Percentiles rank a stretch among this genome's conserved stretches.
Evolutionary conservation across 2,329 filamentous ascomycete genomes (phyloP).

Genomic region (Aspergillus awamori): DNA sequence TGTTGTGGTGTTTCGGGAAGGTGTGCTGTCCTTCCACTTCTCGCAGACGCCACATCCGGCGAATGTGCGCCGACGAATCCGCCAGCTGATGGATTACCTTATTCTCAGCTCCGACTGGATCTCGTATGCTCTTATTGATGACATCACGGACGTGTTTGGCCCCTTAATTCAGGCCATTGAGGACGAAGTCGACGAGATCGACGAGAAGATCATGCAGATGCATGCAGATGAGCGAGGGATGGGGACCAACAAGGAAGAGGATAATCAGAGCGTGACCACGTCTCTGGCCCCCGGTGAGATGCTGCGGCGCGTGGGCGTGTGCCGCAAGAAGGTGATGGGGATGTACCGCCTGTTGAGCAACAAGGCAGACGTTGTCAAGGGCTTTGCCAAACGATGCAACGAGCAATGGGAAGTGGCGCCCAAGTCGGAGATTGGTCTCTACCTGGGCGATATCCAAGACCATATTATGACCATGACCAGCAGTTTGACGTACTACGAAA

Average conservation of each 20-base stretch:
- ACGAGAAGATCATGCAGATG: slow-evolving; percentile 83
- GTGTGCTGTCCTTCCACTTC: slow-evolving; percentile 95
- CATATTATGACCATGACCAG: slow-evolving; percentile 99
- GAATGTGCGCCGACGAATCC: slow-evolving; percentile 90
- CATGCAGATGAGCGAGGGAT: slow-evolving; percentile 60
- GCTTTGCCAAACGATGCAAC: slow-evolving; percentile 96
- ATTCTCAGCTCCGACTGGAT: slow-evolving; percentile 96
- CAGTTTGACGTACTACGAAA: slow-evolving; percentile 94
- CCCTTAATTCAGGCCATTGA: slow-evolving; percentile 92
- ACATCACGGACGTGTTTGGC: slow-evolving; percentile 95
- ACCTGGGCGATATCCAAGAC: slow-evolving; percentile 97
- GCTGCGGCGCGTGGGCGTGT: slow-evolving; percentile 89
- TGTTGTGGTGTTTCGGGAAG: slow-evolving; percentile 93
- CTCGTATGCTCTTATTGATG: slow-evolving; percentile 95
- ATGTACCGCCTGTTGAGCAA: slow-evolving; percentile 90
- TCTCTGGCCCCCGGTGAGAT: slow-evolving; percentile 70
- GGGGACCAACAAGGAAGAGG: slow-evolving; percentile 39
- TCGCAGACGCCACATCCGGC: slow-evolving; percentile 94
- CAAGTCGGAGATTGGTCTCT: slow-evolving; percentile 80
- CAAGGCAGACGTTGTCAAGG: slow-evolving; percentile 98
- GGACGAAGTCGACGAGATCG: slow-evolving; percentile 95
- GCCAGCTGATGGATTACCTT: slow-evolving; percentile 91
- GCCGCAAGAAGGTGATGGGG: slow-evolving; percentile 95
- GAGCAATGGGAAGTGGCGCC: slow-evolving; percentile 67
- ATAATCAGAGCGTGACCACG: slow-evolving; percentile 32